Percentiles rank a stretch among this genome's conserved stretches.
These are phyloP conservation scores for Yamadazyma trypodendri DNA, from an alignment of 1,139 yeast species.

Conservation along the genomic window DNA sequence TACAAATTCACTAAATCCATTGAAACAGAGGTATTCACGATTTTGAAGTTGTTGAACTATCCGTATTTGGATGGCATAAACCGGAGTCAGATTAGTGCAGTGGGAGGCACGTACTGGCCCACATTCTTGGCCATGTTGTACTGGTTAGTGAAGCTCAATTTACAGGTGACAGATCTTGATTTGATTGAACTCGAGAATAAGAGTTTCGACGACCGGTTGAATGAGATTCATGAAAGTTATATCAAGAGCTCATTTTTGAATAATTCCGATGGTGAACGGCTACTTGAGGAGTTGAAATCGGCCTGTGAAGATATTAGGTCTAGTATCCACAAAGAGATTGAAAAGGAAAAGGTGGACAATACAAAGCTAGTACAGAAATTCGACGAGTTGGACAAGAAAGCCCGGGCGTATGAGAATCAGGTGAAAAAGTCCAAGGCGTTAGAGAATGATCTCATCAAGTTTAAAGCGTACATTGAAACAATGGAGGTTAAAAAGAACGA, in stretches of 20 bases:
- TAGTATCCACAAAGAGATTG: constrained; percentile 36
- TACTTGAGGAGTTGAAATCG: constrained; percentile 53
- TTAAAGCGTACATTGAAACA: constrained; percentile 66
- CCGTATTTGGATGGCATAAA: constrained; percentile 81
- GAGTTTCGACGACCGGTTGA: constrained; percentile 46
- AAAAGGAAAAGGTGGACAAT: constrained; percentile 18
- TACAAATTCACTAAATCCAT: constrained; percentile 66
- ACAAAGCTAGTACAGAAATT: constrained; percentile 43
- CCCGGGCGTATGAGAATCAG: constrained; percentile 39
- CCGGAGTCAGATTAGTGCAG: constrained; percentile 85
- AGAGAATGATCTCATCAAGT: constrained; percentile 69
- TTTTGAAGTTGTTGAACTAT: constrained; percentile 65
- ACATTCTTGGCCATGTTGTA: constrained; percentile 75
- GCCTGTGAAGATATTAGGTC: constrained; percentile 46
- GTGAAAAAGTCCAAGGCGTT: constrained; percentile 62
- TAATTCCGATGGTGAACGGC: constrained; percentile 61
- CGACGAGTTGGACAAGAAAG: constrained; percentile 23
- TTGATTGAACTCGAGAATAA: constrained; percentile 23
- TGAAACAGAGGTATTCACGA: constrained; percentile 72
- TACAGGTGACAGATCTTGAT: constrained; percentile 44
- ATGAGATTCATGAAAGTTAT: constrained; percentile 64
- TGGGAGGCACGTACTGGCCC: constrained; percentile 91
- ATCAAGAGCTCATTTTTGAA: constrained; percentile 66
- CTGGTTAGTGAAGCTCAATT: constrained; percentile 68
- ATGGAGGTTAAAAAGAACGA: constrained; percentile 63